phyloP scores from a whole-genome alignment of 2,329 filamentous ascomycete genomes.

The Colletotrichum sojae region DNA sequence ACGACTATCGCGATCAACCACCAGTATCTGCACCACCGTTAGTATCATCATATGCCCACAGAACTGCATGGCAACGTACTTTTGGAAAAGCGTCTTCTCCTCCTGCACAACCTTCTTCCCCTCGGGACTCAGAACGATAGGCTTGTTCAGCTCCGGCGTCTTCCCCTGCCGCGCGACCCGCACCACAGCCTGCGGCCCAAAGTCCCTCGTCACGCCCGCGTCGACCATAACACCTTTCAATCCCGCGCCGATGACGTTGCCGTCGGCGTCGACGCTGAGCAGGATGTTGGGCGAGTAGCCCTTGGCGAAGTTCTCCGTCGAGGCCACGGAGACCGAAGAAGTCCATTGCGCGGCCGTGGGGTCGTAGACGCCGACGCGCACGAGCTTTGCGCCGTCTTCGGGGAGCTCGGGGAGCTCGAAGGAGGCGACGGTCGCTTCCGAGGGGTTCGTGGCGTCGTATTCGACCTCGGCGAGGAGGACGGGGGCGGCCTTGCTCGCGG shows the following conservation, averaged over 20 bases:
- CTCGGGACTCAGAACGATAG: slow-evolving; percentile 72
- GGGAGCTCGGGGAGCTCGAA: slow-evolving; percentile 71
- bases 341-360: slow-evolving; percentile 61
- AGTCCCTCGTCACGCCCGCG: slow-evolving; percentile 75
- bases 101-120: slow-evolving; percentile 70
- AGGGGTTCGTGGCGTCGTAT: slow-evolving; percentile 64
- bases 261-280: slow-evolving; percentile 62
- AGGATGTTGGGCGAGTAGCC: slow-evolving; percentile 72
- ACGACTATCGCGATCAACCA: slow-evolving; percentile 71
- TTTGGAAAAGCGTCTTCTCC: slow-evolving; percentile 77
- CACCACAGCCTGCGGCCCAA: slow-evolving; percentile 72
- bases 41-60: slow-evolving; percentile 46
- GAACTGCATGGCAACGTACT: slow-evolving; percentile 61
- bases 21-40: slow-evolving; percentile 70
- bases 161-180: slow-evolving; percentile 63
- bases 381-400: slow-evolving; percentile 57
- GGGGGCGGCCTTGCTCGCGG: slow-evolving; percentile 50
- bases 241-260: slow-evolving; percentile 64
- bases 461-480: slow-evolving; percentile 68
- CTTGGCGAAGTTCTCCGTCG: slow-evolving; percentile 71
- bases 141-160: slow-evolving; percentile 73
- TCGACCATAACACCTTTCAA: slow-evolving; percentile 72
- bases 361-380: slow-evolving; percentile 73
- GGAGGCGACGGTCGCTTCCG: slow-evolving; percentile 62
- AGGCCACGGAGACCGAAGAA: slow-evolving; percentile 69